Evolutionary conservation across 2,329 filamentous ascomycete genomes (phyloP).

Genomic region (Colletotrichum viniferum): DNA sequence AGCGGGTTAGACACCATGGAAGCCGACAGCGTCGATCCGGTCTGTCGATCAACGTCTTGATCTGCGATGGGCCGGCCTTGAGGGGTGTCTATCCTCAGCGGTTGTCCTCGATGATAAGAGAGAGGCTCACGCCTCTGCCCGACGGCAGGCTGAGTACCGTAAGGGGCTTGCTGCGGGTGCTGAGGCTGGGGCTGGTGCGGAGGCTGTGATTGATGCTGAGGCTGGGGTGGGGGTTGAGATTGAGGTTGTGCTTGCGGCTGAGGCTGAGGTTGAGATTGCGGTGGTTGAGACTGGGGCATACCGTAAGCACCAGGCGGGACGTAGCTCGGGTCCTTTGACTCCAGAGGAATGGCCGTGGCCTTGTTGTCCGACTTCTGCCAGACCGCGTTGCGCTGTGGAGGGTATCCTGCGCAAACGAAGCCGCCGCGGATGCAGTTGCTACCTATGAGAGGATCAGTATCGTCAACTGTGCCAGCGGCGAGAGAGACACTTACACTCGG

Average conservation of each 20-base stretch:
- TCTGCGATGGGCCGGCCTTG: conserved; percentile 58
- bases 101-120: conserved; percentile 65
- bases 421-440: conserved; percentile 90
- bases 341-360: conserved; percentile 72
- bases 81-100: conserved; percentile 66
- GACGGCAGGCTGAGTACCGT: conserved; percentile 36
- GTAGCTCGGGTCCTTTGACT: conserved; percentile 79
- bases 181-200: conserved; percentile 19
- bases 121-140: conserved; percentile 58
- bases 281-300: conserved; percentile 53
- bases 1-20: not conserved
- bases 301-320: conserved; percentile 66
- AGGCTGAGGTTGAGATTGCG: not conserved
- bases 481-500: conserved; percentile 73
- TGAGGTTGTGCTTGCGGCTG: conserved; percentile 30
- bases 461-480: not conserved
- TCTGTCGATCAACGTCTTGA: conserved; percentile 61
- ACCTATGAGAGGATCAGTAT: conserved; percentile 52
- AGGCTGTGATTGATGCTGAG: conserved; percentile 25
- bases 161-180: conserved; percentile 25
- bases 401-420: conserved; percentile 91
- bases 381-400: conserved; percentile 71
- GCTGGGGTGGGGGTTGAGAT: conserved; percentile 30
- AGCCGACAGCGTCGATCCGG: conserved; percentile 36
- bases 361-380: conserved; percentile 81